Conservation (phyloP, 139 green algal species). For the Yamagishiella unicocca region DNA sequence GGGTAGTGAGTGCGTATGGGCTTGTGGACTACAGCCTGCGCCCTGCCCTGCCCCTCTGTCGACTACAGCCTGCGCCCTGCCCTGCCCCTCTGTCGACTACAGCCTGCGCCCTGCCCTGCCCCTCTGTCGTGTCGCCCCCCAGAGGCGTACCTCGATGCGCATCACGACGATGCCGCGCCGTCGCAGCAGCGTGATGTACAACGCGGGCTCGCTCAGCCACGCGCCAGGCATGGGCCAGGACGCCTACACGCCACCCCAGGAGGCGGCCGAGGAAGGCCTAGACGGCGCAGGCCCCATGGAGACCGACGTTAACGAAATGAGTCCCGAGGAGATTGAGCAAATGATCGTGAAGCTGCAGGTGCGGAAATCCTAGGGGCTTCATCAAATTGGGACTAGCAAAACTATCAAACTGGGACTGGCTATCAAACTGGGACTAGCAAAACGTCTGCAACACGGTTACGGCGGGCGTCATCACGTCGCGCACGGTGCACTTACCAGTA, state of each 20-base stretch:
- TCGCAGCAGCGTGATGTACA: slow-evolving; percentile 53
- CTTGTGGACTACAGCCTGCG: no score
- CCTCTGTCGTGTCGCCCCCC: background rate
- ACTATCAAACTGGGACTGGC: no score
- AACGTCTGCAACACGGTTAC: no score
- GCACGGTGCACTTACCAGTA: no score
- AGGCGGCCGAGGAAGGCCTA: slow-evolving; percentile 19
- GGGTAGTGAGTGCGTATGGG: no score
- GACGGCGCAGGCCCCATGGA: slow-evolving; percentile 32
- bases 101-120: background rate
- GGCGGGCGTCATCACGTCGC: no score
- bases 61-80: no score
- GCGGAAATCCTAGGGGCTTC: no score
- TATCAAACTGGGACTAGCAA: no score
- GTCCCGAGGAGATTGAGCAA: slow-evolving; percentile 53
- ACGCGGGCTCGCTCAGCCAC: slow-evolving; percentile 18
- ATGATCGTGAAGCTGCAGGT: slow-evolving; percentile 60
- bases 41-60: no score
- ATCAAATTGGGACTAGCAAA: no score
- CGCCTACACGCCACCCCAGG: slow-evolving; percentile 38
- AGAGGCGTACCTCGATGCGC: slow-evolving; percentile 50
- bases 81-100: no score
- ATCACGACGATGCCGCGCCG: slow-evolving; percentile 36
- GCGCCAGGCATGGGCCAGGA: background rate
- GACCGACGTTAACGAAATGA: slow-evolving; percentile 52